phyloP scores from a whole-genome alignment of 192 early-diverging fungal species.

The Gaertneriomyces semiglobifer region DNA sequence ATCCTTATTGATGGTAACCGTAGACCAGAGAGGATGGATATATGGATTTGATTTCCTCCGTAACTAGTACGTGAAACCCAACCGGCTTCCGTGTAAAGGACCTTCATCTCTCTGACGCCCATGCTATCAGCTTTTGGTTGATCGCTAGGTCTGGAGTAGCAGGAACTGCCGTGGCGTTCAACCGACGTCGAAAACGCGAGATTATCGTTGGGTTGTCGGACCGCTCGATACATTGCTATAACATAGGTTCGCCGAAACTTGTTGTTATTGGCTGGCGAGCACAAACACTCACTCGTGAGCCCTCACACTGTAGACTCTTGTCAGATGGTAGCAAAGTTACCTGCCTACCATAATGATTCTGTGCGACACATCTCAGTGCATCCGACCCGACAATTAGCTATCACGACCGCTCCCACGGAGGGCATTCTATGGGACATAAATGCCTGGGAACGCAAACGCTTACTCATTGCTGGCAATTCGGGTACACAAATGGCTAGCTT shows the following conservation, averaged over 20 bases:
- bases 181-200: conserved; percentile 39
- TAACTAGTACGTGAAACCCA: conserved; percentile 36
- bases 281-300: background rate
- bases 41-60: conserved; percentile 45
- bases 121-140: conserved; percentile 38
- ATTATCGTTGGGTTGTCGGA: conserved; percentile 47
- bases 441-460: conserved; percentile 44
- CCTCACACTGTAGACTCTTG: conserved; percentile 33
- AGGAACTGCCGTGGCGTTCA: conserved; percentile 43
- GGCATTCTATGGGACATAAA: conserved; percentile 55
- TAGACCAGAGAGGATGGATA: conserved; percentile 49
- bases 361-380: conserved; percentile 38
- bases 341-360: conserved; percentile 34
- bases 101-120: background rate
- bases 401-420: conserved; percentile 36
- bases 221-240: conserved; percentile 50
- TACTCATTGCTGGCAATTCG: conserved; percentile 35
- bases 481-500: conserved; percentile 42
- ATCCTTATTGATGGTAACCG: conserved; percentile 22
- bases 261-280: no score
- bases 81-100: background rate
- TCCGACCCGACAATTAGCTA: conserved; percentile 35
- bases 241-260: conserved; percentile 40
- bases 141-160: conserved; percentile 45
- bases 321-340: conserved; percentile 45